Evolutionary conservation across 2,329 filamentous ascomycete species (phyloP).

Genomic region (Sclerotinia spermophila): DNA sequence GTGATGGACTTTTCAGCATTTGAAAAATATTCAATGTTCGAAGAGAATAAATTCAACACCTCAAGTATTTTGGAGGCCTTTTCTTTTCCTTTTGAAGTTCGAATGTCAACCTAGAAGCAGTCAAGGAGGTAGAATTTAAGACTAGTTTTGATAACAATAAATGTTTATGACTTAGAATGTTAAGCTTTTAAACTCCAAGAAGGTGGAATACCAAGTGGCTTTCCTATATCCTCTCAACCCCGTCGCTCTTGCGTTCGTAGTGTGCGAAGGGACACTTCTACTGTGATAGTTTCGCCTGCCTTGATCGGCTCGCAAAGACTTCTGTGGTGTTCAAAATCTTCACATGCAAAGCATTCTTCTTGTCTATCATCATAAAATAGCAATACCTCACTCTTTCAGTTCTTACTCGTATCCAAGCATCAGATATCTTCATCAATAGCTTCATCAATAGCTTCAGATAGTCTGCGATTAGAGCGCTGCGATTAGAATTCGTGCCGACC

Average conservation of each 20-base stretch:
- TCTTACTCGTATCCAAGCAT: not conserved
- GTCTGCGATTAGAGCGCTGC: not conserved
- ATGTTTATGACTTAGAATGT: not conserved
- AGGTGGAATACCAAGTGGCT: not conserved
- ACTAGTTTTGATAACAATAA: not conserved
- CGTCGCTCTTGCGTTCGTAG: not conserved
- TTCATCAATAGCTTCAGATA: not conserved
- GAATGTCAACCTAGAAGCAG: too few species aligned
- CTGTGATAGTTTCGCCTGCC: not conserved
- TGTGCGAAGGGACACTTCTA: not conserved
- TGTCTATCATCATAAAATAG: not conserved
- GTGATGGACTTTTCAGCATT: not conserved
- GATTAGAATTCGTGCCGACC: too few species aligned
- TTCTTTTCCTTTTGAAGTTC: too few species aligned
- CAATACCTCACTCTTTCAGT: not conserved
- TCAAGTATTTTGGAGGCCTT: not conserved
- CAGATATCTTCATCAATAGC: not conserved
- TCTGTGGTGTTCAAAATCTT: not conserved
- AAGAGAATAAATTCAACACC: not conserved
- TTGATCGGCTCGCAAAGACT: not conserved
- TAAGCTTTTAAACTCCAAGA: not conserved
- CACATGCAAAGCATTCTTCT: not conserved
- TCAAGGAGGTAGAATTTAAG: rapidly evolving
- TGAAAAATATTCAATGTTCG: not conserved
- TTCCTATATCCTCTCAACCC: not conserved